Evolutionary conservation across 2,329 filamentous ascomycete species (phyloP).

Genomic region (Aspergillus fischeri): DNA sequence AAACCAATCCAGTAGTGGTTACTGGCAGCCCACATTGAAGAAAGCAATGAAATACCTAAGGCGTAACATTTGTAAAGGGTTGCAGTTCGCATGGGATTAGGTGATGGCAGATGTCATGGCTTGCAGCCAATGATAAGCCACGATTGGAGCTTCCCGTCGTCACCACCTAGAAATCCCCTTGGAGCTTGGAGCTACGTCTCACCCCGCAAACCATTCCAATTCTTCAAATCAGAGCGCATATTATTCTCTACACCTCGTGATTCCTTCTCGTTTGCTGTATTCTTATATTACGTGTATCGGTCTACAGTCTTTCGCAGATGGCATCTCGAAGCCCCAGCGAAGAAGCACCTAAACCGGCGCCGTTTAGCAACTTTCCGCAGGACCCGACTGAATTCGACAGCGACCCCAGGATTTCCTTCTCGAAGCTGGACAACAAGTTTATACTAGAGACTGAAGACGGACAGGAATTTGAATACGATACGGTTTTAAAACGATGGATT

Average conservation of each 20-base stretch:
- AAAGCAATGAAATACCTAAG: neutral
- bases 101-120: neutral
- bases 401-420: conserved; percentile 82
- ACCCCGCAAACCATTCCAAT: neutral
- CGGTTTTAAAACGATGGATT: conserved; percentile 68
- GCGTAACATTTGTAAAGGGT: neutral
- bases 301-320: conserved; percentile 14
- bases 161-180: neutral
- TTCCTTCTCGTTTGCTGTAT: neutral
- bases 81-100: neutral
- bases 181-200: neutral
- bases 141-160: neutral
- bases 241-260: neutral
- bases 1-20: neutral
- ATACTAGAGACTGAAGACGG: conserved; percentile 81
- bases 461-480: conserved; percentile 78
- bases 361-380: conserved; percentile 43
- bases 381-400: conserved; percentile 65
- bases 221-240: neutral
- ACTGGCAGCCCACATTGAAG: neutral
- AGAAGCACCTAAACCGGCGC: conserved; percentile 10
- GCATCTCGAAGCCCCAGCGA: conserved; percentile 19
- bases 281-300: neutral
- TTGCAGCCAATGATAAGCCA: neutral
- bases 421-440: conserved; percentile 75